Evolutionary conservation across 116 monocot species (phyloP).

Genomic region (Thalassia testudinum): DNA sequence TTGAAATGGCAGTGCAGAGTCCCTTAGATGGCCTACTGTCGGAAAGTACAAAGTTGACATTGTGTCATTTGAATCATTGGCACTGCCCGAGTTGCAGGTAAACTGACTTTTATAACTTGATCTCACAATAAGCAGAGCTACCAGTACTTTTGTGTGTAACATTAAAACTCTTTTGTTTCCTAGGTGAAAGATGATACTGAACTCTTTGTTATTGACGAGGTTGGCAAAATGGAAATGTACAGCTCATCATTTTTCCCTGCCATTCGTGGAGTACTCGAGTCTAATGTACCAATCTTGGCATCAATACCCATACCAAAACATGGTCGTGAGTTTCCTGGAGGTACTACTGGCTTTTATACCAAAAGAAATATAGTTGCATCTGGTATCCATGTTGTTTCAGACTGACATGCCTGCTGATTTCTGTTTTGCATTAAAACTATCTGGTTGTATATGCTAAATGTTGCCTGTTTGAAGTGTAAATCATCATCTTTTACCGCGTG

Average conservation of each 20-base stretch:
- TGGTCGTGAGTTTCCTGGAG: constrained; percentile 72
- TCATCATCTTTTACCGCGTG: no score
- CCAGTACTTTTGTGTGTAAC: not conserved
- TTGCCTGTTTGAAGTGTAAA: no score
- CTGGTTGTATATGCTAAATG: no score
- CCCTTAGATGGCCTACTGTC: constrained; percentile 75
- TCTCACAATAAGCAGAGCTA: not conserved
- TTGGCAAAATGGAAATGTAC: constrained; percentile 91
- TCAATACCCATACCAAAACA: constrained; percentile 58
- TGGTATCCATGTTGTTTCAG: no score
- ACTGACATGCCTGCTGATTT: no score
- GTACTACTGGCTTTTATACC: constrained; percentile 12
- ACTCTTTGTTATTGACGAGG: constrained; percentile 89
- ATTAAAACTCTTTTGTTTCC: not conserved
- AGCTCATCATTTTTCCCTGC: constrained; percentile 72
- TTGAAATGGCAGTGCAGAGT: constrained; percentile 27
- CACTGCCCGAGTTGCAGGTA: constrained; percentile 72
- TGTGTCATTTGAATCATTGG: constrained; percentile 74
- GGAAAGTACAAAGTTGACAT: constrained; percentile 86
- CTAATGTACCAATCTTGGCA: constrained; percentile 63
- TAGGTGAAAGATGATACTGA: constrained; percentile 66
- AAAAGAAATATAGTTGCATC: no score
- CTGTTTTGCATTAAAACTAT: no score
- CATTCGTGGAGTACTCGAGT: constrained; percentile 60
- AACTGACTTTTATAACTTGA: not conserved